Percentiles rank a stretch among this genome's conserved stretches.
phyloP scores from a whole-genome alignment of 768 basidiomycete genomes.

The Kwoniella europaea region DNA sequence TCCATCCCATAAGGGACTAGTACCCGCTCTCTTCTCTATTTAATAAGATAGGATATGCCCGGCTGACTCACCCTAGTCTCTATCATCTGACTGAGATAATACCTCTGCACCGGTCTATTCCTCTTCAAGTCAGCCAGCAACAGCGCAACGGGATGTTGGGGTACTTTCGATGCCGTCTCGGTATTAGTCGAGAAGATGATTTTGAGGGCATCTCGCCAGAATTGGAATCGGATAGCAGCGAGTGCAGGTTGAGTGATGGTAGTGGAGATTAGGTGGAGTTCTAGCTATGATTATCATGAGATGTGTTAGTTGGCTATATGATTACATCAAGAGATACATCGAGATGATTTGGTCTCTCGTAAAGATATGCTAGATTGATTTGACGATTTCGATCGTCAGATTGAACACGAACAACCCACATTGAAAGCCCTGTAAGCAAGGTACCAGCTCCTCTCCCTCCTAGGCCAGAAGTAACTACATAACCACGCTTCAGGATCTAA shows the following conservation, averaged over 20 bases:
- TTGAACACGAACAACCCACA: slow-evolving; percentile 34
- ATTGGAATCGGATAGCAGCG: slow-evolving; percentile 57
- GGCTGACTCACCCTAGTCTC: slow-evolving; percentile 46
- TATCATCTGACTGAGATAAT: slow-evolving; percentile 56
- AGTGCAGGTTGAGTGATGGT: slow-evolving; percentile 54
- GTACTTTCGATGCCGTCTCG: slow-evolving; percentile 22
- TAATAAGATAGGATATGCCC: no score
- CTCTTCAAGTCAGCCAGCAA: slow-evolving; percentile 42
- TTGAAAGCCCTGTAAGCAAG: slow-evolving; percentile 57
- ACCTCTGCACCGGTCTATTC: slow-evolving; percentile 52
- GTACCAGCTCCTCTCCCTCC: slow-evolving; percentile 48
- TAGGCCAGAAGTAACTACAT: slow-evolving; percentile 53
- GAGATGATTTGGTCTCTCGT: no score
- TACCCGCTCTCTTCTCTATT: no score
- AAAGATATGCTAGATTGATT: no score
- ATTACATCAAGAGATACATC: no score
- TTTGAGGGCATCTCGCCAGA: slow-evolving; percentile 56
- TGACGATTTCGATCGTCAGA: no score
- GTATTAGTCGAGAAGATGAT: slow-evolving; percentile 31
- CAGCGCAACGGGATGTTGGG: slow-evolving; percentile 55
- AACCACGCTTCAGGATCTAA: slow-evolving; percentile 57
- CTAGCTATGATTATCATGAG: slow-evolving; percentile 36
- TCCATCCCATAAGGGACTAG: no score
- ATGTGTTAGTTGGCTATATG: no score
- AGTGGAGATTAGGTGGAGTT: slow-evolving; percentile 52